Base-by-base conservation (phyloP, 2,329 filamentous ascomycete species). In the Exserohilum turcica region DNA sequence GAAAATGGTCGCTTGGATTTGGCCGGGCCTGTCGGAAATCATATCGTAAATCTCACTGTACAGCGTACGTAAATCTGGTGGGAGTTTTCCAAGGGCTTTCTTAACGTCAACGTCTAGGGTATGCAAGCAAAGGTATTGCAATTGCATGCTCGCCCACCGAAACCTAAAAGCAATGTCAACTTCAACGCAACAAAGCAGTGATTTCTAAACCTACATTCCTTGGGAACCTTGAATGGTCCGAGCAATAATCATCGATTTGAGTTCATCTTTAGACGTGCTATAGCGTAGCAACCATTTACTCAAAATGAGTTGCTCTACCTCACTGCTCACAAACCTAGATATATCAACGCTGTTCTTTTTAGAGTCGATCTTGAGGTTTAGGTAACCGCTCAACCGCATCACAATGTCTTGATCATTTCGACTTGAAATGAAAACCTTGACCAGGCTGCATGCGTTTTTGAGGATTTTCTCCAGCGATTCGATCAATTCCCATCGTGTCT, bases 381-480 rank as follows among this genome's bases (percentile, higher is more conserved):
- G 67, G 24, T 52, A 61, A 8, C 50, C 18, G 9, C 47, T 40
- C 10, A 74, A 55, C 19, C 46, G 42, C 12, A 48, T 40, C 6
- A 52, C 40, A 21, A 64, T 60, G 31, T 66, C 55, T 27, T 53
- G 31, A 32, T 74, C 67, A 43, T 73, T 61, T 3, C 73, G 61
- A 54, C 73, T 76, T 2, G 71, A 72, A 7, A 76, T 51, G 36
- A 76, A 68, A 12, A 76, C 59, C 43, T 76, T 74, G 3, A 74
- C 56, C 1, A 74, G 21, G 15, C 54, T 59, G n/a, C 54, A 16
- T 6, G 67, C 67, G 2, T 66, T 46, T 29, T 60, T 19, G 8
- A 73, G 32, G 6, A 75, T 66, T 4, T 24, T 15, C 3, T 66
- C 48, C n/a, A 76, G 43, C 27, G 57, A 52, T 37, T 67, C 46